These are phyloP conservation scores for Fusarium nodosum DNA, from an alignment of 2,329 filamentous ascomycete genomes.

Conservation along the genomic window DNA sequence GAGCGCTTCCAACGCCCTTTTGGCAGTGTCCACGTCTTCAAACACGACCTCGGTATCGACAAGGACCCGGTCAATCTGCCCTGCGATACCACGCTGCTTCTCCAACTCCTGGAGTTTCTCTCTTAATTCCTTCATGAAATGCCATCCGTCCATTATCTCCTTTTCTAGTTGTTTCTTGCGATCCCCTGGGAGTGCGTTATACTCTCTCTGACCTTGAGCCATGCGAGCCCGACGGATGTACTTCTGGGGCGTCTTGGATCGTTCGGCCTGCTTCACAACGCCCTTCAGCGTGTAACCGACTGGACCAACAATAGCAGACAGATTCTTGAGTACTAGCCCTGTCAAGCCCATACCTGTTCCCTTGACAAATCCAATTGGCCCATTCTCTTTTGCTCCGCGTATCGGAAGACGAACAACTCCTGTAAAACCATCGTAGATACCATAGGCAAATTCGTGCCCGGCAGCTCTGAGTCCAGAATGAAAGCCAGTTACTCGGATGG, in stretches of 20 bases:
- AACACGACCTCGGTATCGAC: conserved; percentile 56
- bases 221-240: conserved; percentile 71
- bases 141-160: conserved; percentile 52
- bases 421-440: conserved; percentile 74
- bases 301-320: conserved; percentile 72
- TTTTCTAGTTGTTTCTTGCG: conserved; percentile 47
- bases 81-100: conserved; percentile 57
- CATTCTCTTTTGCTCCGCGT: conserved; percentile 68
- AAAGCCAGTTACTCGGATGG: conserved; percentile 74
- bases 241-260: conserved; percentile 65
- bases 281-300: conserved; percentile 75
- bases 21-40: conserved; percentile 63
- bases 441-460: conserved; percentile 71
- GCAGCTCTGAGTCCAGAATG: conserved; percentile 73
- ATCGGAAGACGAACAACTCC: conserved; percentile 72
- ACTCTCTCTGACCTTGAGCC: conserved; percentile 67
- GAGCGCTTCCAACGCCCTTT: conserved; percentile 61
- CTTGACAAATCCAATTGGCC: conserved; percentile 61
- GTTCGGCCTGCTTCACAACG: conserved; percentile 69
- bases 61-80: conserved; percentile 51
- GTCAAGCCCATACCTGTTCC: conserved; percentile 74
- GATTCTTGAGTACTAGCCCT: conserved; percentile 74
- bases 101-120: conserved; percentile 49
- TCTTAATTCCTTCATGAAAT: conserved; percentile 53
- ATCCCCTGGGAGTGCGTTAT: conserved; percentile 54